Conservation (phyloP, 805 yeast species). For the Metschnikowia corniflorae region DNA sequence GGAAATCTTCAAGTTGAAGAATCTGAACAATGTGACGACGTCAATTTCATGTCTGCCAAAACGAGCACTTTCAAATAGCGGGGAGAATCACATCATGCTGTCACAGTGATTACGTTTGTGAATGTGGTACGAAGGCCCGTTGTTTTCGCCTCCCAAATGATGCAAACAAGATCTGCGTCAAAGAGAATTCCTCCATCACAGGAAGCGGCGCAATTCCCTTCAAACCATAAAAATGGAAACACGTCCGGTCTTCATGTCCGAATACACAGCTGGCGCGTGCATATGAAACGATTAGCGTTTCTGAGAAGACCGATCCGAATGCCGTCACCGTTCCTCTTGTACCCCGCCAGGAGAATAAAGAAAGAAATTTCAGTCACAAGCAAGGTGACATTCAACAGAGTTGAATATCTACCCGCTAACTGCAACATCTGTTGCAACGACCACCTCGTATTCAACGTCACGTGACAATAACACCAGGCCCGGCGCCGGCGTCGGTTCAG, state of each 20-base stretch:
- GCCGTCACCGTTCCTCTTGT: too few species aligned
- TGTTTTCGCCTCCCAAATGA: conserved; percentile 41
- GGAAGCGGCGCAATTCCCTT: neutral
- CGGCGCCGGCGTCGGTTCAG: neutral
- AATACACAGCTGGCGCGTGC: too few species aligned
- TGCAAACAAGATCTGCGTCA: conserved; percentile 13
- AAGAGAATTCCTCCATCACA: conserved; percentile 5
- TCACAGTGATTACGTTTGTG: conserved; percentile 40
- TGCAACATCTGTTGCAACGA: too few species aligned
- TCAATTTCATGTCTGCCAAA: conserved; percentile 55
- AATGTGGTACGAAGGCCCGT: conserved; percentile 50
- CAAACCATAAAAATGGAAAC: too few species aligned
- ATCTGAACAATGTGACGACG: conserved; percentile 43
- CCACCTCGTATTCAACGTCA: too few species aligned
- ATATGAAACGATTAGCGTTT: too few species aligned
- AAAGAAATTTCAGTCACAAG: too few species aligned
- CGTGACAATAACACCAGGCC: neutral
- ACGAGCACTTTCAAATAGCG: conserved; percentile 52
- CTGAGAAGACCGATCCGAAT: too few species aligned
- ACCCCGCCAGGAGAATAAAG: too few species aligned
- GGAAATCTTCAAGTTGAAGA: conserved; percentile 53
- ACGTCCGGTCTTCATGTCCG: too few species aligned
- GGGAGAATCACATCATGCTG: conserved; percentile 50
- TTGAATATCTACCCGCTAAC: too few species aligned
- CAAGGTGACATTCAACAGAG: too few species aligned